Conservation (phyloP, 2,329 filamentous ascomycete species). For the Clonostachys solani region DNA sequence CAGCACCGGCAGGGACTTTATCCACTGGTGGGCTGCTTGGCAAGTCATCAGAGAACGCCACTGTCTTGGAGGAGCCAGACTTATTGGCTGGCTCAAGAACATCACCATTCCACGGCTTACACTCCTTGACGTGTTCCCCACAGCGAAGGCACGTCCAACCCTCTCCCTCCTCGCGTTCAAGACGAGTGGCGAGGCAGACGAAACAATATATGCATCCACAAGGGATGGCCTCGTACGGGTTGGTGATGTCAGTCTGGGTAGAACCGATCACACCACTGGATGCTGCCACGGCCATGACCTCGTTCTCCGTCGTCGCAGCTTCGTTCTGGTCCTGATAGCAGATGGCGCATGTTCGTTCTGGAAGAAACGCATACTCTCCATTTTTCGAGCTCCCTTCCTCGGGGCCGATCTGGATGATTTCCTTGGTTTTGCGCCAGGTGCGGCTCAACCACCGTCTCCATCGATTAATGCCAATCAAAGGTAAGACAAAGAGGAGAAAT, state of each 20-base stretch:
- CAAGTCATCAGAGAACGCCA: conserved; percentile 58
- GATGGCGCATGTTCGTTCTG: conserved; percentile 91
- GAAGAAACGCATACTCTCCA: conserved; percentile 80
- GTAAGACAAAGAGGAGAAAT: conserved; percentile 95
- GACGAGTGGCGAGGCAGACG: conserved; percentile 83
- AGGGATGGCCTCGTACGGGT: conserved; percentile 86
- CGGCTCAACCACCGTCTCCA: conserved; percentile 89
- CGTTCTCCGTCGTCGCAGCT: conserved; percentile 63
- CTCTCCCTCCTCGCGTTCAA: conserved; percentile 91
- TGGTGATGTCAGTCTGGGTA: conserved; percentile 89
- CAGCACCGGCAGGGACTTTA: background rate
- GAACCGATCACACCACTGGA: conserved; percentile 80
- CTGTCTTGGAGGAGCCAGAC: conserved; percentile 45
- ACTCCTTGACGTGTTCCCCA: conserved; percentile 77
- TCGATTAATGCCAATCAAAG: conserved; percentile 87
- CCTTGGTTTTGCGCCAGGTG: conserved; percentile 78
- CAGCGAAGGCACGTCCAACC: conserved; percentile 91
- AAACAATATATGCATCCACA: conserved; percentile 96
- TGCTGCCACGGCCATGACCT: conserved; percentile 66
- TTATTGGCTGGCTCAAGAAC: conserved; percentile 59
- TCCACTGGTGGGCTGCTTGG: conserved; percentile 14
- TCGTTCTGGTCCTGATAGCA: conserved; percentile 94
- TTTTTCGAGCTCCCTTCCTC: conserved; percentile 42
- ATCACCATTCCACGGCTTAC: conserved; percentile 88
- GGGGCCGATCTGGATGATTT: conserved; percentile 48